A percentile compares a stretch with the other conserved stretches of the same genome.
Evolutionary conservation across 306 rosid genomes (phyloP).

Genomic region (Sicyos baderoa): DNA sequence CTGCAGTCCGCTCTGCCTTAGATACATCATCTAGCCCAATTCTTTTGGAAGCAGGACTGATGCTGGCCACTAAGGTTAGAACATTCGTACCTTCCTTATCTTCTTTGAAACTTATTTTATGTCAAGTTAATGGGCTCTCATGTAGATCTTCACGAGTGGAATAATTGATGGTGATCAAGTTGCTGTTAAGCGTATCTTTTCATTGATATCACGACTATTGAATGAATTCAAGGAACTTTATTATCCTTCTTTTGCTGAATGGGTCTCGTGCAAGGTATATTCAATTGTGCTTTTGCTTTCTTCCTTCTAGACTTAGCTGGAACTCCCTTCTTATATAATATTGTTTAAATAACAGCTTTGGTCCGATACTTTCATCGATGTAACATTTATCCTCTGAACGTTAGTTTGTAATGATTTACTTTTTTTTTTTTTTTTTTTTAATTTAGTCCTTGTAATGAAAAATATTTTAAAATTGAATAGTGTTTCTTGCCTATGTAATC

Average conservation of each 20-base stretch:
- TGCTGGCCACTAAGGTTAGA: conserved; percentile 88
- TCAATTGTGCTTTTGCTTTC: conserved; percentile 15
- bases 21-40: conserved; percentile 84
- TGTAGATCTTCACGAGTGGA: conserved; percentile 88
- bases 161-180: conserved; percentile 83
- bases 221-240: conserved; percentile 78
- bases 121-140: background rate
- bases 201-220: conserved; percentile 81
- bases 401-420: background rate
- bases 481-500: background rate
- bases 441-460: background rate
- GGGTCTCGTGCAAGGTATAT: conserved; percentile 92
- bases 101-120: conserved; percentile 3
- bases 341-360: background rate
- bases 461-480: background rate
- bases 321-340: background rate
- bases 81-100: conserved; percentile 8
- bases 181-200: conserved; percentile 81
- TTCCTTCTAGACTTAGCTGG: too few relatives aligned
- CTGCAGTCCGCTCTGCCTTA: conserved; percentile 91
- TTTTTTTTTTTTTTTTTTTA: background rate
- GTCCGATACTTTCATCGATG: background rate
- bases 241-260: conserved; percentile 98
- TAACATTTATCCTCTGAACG: too few relatives aligned
- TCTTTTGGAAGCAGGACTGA: conserved; percentile 91